Conservation (phyloP, 257 asterid species). For the Solanum appendiculatum region DNA sequence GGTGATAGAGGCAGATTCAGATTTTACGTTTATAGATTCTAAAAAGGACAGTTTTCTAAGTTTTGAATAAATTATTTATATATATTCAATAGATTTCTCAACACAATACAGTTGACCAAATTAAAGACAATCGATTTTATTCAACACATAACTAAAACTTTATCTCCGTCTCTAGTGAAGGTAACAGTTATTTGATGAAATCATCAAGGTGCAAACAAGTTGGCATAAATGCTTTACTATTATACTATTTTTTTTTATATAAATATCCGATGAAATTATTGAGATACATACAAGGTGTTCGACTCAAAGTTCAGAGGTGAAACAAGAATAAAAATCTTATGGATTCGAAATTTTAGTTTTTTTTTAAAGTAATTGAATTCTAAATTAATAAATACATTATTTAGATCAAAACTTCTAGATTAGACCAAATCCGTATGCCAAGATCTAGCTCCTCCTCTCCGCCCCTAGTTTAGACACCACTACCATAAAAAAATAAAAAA, state of each 20-base stretch:
- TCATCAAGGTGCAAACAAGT: neutral
- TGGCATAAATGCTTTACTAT: no score
- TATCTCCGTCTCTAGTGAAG: conserved; percentile 30
- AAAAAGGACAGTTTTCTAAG: neutral
- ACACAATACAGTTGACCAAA: neutral
- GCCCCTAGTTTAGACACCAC: neutral
- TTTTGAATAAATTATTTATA: neutral
- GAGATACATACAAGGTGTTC: neutral
- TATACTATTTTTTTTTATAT: neutral
- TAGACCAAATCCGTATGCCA: rapidly evolving
- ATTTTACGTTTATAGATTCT: neutral
- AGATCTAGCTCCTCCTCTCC: neutral
- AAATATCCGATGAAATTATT: neutral
- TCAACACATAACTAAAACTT: neutral
- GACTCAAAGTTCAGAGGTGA: rapidly evolving
- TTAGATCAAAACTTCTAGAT: no score
- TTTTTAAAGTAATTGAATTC: no score
- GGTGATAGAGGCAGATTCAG: neutral
- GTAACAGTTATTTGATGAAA: neutral
- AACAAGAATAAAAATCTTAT: no score
- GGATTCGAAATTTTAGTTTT: rapidly evolving
- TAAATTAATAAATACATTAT: no score
- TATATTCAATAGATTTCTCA: neutral
- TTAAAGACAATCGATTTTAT: neutral
- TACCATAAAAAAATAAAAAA: neutral